phyloP scores from a whole-genome alignment of 176 grass and related monocot genomes.

The Oryza officinalis region DNA sequence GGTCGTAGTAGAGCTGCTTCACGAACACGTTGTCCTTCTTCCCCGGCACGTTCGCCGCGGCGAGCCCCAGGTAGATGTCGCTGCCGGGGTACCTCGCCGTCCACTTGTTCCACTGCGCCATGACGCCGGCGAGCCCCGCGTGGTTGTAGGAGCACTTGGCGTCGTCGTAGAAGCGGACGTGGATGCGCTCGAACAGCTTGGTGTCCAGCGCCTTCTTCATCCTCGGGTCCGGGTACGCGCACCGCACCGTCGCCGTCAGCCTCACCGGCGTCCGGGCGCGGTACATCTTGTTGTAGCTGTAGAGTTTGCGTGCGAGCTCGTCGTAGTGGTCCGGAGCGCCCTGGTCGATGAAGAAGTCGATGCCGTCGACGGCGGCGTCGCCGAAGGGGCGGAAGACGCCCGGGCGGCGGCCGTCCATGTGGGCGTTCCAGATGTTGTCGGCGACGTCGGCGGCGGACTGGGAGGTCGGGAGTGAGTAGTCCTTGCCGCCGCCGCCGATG shows the following conservation, averaged over 20 bases:
- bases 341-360: slow-evolving; percentile 27
- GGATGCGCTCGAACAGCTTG: slow-evolving; percentile 59
- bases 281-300: background rate
- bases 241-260: slow-evolving; percentile 56
- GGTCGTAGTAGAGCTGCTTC: background rate
- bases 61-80: slow-evolving; percentile 9
- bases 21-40: background rate
- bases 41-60: background rate
- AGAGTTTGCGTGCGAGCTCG: background rate
- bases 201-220: slow-evolving; percentile 37
- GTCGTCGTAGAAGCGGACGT: slow-evolving; percentile 72
- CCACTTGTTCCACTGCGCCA: slow-evolving; percentile 33
- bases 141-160: slow-evolving; percentile 31
- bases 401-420: background rate
- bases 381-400: slow-evolving; percentile 34
- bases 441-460: background rate
- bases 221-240: slow-evolving; percentile 43
- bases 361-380: slow-evolving; percentile 5
- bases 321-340: slow-evolving; percentile 20
- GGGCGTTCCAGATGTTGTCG: slow-evolving; percentile 24
- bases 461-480: slow-evolving; percentile 11
- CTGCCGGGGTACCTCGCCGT: slow-evolving; percentile 5
- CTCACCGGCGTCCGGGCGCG: background rate
- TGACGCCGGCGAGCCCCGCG: background rate
- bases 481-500: slow-evolving; percentile 12